Base-by-base conservation (phyloP, 352 stramenopile species). In the Pythium rhizo-oryzae region DNA sequence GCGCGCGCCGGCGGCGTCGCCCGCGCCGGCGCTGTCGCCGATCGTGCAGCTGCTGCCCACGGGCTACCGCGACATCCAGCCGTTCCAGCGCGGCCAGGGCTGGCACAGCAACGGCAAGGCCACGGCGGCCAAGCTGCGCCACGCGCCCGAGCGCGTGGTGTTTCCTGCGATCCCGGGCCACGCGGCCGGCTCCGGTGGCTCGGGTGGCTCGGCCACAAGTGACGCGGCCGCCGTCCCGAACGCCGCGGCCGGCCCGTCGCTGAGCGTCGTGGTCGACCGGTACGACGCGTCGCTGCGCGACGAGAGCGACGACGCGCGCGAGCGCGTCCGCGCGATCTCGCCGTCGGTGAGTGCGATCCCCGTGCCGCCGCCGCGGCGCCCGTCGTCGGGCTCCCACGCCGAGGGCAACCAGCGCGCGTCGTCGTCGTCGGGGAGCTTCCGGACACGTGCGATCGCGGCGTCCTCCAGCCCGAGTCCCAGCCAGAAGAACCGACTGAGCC, bases 11-110 rank as follows among this genome's bases (percentile, higher is more conserved):
- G 58, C 49, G 50, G 52, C 68, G 18, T 62, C 64, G 15, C 50
- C 54, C 23, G 33, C 67, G 8, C 62, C 59, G n/a, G 59, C 54
- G 30, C 60, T 89, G 8, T 92, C 84, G 1, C 84, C 84, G n/a
- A 77, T 90, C 43, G 78, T 87, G 28, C 78, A 85, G 30, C 63
- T 89, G 1, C 59, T 90, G 39, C 82, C 84, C 2, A 90, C 77
- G 2, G 84, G 84, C 0, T 90, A 90, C 59, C 80, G 82, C 44
- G 80, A 90, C 56, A 79, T 92, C n/a, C 80, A 90, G 50, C 84
- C 79, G 11, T 82, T 92, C 69, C 81, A 88, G 33, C 85, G 82
- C 28, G 84, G 81, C 55, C 74, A 83, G 69, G 80, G 80, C 12
- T 92, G 84, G 82, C 84, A 90, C 63, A 71, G 72, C 55, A 92